phyloP scores from a whole-genome alignment of 1,139 yeast species.

The Yamadazyma atlantica region DNA sequence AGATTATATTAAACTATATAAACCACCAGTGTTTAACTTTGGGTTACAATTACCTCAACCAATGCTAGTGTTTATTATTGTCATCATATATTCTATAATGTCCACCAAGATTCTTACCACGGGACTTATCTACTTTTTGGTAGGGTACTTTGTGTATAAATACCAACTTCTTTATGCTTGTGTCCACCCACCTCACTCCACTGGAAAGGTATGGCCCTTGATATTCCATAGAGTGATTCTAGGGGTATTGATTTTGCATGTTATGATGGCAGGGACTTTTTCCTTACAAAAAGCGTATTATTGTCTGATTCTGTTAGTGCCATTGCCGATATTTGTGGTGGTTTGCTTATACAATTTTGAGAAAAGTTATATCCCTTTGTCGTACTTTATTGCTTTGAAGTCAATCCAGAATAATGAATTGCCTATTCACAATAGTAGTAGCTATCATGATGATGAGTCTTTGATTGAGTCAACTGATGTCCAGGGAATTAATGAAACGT shows the following conservation, averaged over 20 bases:
- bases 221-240: constrained; percentile 57
- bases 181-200: constrained; percentile 70
- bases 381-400: constrained; percentile 82
- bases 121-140: constrained; percentile 58
- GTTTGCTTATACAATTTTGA: constrained; percentile 79
- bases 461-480: constrained; percentile 7
- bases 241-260: constrained; percentile 66
- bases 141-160: constrained; percentile 66
- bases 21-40: constrained; percentile 65
- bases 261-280: constrained; percentile 89
- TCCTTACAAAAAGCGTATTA: constrained; percentile 77
- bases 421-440: constrained; percentile 3
- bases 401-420: constrained; percentile 29
- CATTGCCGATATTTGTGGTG: constrained; percentile 69
- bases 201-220: constrained; percentile 72
- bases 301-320: constrained; percentile 68
- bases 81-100: constrained; percentile 61
- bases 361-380: constrained; percentile 74
- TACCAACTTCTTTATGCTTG: constrained; percentile 65
- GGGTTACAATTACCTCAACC: constrained; percentile 69
- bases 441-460: constrained; percentile 19
- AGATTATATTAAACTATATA: constrained; percentile 45
- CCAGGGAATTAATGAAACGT: constrained; percentile 13
- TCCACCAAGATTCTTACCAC: constrained; percentile 66
- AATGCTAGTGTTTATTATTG: constrained; percentile 57